Base-by-base conservation (phyloP, 1,139 yeast species). In the Blastobotrys serpentis region DNA sequence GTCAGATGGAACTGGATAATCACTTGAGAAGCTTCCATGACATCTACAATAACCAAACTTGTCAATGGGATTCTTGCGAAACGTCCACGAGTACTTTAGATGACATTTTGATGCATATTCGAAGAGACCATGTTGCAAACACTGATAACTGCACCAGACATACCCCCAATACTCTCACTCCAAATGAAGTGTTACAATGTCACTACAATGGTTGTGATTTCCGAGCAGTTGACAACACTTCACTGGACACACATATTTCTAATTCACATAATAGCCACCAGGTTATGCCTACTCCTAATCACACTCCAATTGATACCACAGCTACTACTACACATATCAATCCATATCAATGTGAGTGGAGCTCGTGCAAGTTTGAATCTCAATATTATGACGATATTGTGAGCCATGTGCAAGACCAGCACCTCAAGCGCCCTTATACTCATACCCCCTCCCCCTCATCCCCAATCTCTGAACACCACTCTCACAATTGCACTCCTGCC, bases 321-420 rank as follows among this genome's bases (percentile, higher is more conserved):
- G 40, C 23, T 13, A n/a, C 25, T 10, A 10, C 40, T 14, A 29
- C 32, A 10, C 13, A 6, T 49, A 37, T 52, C 52, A 33, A 25
- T 11, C 56, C 53, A 45, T 67, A 53, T 58, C 78, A 69, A 44
- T 87, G 96, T 69, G 87, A 82, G 62, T 86, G 95, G 95, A 69
- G 72, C 52, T 74, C 80, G 48, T 87, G 96, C 72, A 70, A 75
- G 46, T 84, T 72, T 60, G 68, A 72, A 38, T 74, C 84, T 37
- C 60, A 68, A 17, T 80, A 81, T 56, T 62, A 82, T 39, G 69
- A 78, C 37, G 65, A 76, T 2, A 69, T 87, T 38, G 66, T 85
- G 16, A 69, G 74, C 44, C 96, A 87, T 66, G 73, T 86, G 67
- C 74, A 11, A 76, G 74, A 29, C 16, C 34, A 22, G 2, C 30